Evolutionary conservation across 306 rosid genomes (phyloP).

Genomic region (Fragaria vesca): DNA sequence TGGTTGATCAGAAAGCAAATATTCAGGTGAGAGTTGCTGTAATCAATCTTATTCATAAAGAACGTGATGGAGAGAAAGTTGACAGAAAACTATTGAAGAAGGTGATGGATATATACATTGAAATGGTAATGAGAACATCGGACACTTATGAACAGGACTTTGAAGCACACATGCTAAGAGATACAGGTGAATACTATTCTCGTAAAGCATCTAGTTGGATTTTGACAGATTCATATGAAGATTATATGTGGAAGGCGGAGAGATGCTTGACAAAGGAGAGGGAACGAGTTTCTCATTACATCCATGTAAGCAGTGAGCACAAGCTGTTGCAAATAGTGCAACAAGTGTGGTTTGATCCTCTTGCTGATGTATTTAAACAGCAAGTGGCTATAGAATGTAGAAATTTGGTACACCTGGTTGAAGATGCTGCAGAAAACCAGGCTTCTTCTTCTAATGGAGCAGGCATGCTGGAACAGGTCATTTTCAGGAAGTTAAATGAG

Average conservation of each 20-base stretch:
- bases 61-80: constrained; percentile 66
- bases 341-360: constrained; percentile 61
- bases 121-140: constrained; percentile 49
- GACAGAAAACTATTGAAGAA: constrained; percentile 55
- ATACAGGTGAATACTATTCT: constrained; percentile 50
- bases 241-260: constrained; percentile 50
- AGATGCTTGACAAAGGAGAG: constrained; percentile 33
- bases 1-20: constrained; percentile 23
- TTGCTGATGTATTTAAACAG: constrained; percentile 57
- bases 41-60: constrained; percentile 50
- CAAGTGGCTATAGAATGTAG: constrained; percentile 55
- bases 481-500: constrained; percentile 47
- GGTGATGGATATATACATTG: constrained; percentile 50
- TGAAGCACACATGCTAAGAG: constrained; percentile 50
- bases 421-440: constrained; percentile 51
- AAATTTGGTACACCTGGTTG: constrained; percentile 35
- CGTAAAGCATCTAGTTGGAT: constrained; percentile 60
- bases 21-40: constrained; percentile 39
- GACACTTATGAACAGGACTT: constrained; percentile 47
- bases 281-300: constrained; percentile 28
- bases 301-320: constrained; percentile 32
- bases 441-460: neutral
- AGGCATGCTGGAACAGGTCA: neutral
- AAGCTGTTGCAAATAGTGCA: constrained; percentile 53
- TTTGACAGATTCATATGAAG: constrained; percentile 56